Percentiles rank a stretch among this genome's conserved stretches.
These are phyloP conservation scores for Jaminaea rosea DNA, from an alignment of 1,284 basidiomycete genomes.

Conservation along the genomic window DNA sequence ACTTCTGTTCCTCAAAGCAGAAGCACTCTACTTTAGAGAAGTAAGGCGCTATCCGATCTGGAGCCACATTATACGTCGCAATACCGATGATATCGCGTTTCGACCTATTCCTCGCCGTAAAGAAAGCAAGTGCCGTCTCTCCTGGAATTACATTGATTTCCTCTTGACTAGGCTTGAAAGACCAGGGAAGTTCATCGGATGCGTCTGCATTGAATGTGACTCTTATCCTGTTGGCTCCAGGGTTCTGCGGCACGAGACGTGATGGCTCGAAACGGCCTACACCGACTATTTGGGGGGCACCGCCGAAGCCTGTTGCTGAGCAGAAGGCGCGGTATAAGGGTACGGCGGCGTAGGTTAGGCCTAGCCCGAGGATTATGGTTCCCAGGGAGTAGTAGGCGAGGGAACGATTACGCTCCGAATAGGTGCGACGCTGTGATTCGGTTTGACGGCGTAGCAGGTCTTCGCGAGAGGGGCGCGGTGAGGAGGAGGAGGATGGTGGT, in stretches of 20 bases:
- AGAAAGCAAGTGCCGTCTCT: conserved; percentile 93
- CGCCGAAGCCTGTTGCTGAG: conserved; percentile 90
- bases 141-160: conserved; percentile 85
- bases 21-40: conserved; percentile 99
- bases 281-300: conserved; percentile 76
- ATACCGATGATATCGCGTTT: conserved; percentile 90
- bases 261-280: conserved; percentile 28
- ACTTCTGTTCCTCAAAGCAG: conserved; percentile 96
- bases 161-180: conserved; percentile 81
- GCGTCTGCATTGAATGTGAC: conserved; percentile 92
- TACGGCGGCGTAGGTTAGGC: conserved; percentile 88
- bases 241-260: conserved; percentile 25
- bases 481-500: no score
- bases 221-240: conserved; percentile 56
- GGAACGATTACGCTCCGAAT: conserved; percentile 54
- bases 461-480: no score
- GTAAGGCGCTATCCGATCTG: conserved; percentile 90
- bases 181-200: conserved; percentile 83
- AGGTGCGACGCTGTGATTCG: conserved; percentile 13
- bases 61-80: conserved; percentile 94
- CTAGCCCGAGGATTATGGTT: conserved; percentile 70
- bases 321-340: conserved; percentile 97
- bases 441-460: neutral
- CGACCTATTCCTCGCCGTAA: conserved; percentile 80
- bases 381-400: conserved; percentile 71